Base-by-base conservation (phyloP, 164 flowering plant species). In the Taxillus chinensis region DNA sequence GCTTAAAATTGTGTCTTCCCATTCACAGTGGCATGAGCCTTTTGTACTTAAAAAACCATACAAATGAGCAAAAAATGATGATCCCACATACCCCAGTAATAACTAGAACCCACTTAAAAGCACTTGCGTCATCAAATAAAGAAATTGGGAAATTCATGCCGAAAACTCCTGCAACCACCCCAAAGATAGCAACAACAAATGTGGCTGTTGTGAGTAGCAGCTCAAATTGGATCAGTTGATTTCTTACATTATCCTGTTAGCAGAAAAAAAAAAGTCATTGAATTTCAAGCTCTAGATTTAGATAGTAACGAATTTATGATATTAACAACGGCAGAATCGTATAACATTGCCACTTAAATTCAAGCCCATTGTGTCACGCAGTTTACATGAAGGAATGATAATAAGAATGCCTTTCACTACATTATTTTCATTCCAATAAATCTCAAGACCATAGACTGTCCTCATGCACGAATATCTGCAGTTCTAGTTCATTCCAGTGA, bases 211-310 rank as follows among this genome's bases (percentile, higher is more conserved):
- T 90, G 39, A 93, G 88, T 60, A 90, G 72, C 74, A 90, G 81
- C 78, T 93, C 96, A 64, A 93, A 90, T 62, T 88, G 98, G 66
- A 93, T 90, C 67, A 93, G 83, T 79, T 93, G 95, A 75, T 93
- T 93, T 61, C 98, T 80, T 6, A 88, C 95, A 69, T 86, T 93
- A 70, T 93, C 98, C 98, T 92, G 89, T 37, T 11, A 13, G 16
- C 45, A 41, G 57, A 61, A 15, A 11, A 41, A 2, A 1, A 62
- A 39, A 15, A 51, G 8, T 12, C 27, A 27, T 27, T 27, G 27
- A 27, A 27, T 27, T 27, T 27, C 27, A 27, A 27, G 27, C 27
- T 27, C 27, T 27, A 27, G 27, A 27, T 27, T 27, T 27, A 27
- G 27, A 27, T 27, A 0, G 27, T 27, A 27, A 27, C 27, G 27